phyloP scores from a whole-genome alignment of 2,329 filamentous ascomycete genomes.

The Diplocarpon rosae region DNA sequence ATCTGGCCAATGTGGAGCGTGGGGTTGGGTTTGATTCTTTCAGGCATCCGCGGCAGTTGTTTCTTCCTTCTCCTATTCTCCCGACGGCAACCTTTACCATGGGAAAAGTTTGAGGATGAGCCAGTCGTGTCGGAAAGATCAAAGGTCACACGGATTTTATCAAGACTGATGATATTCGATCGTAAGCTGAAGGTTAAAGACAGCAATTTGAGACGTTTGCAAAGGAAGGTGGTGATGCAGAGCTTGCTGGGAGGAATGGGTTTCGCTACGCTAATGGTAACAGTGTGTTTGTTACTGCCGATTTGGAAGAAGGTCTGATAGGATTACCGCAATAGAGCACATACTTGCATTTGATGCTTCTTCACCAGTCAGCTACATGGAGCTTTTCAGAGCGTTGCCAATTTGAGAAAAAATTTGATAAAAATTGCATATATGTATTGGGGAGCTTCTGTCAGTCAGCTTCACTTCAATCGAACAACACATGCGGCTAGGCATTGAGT shows the following conservation, averaged over 20 bases:
- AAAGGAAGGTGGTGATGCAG: constrained; percentile 36
- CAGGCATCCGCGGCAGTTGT: constrained; percentile 35
- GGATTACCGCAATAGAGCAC: background rate
- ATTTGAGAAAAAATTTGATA: background rate
- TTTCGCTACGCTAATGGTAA: constrained; percentile 60
- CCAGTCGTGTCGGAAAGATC: background rate
- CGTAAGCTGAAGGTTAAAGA: constrained; percentile 36
- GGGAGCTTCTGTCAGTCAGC: background rate
- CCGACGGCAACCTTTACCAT: constrained; percentile 35
- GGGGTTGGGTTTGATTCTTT: constrained; percentile 33
- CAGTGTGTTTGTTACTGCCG: constrained; percentile 41
- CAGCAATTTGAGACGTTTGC: constrained; percentile 31
- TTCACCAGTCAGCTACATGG: background rate
- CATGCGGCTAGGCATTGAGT: too few species aligned
- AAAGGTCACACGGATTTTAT: constrained; percentile 26
- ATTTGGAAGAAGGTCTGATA: constrained; percentile 30
- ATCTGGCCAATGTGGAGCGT: constrained; percentile 37
- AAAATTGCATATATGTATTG: background rate
- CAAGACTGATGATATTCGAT: constrained; percentile 37
- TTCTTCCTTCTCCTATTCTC: constrained; percentile 38
- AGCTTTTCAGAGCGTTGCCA: background rate
- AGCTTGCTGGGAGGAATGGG: constrained; percentile 59
- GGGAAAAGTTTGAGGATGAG: constrained; percentile 36
- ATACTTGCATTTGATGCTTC: background rate
- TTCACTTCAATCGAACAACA: too few species aligned